Base-by-base conservation (phyloP, 768 basidiomycete genomes). In the Kwoniella sp. region DNA sequence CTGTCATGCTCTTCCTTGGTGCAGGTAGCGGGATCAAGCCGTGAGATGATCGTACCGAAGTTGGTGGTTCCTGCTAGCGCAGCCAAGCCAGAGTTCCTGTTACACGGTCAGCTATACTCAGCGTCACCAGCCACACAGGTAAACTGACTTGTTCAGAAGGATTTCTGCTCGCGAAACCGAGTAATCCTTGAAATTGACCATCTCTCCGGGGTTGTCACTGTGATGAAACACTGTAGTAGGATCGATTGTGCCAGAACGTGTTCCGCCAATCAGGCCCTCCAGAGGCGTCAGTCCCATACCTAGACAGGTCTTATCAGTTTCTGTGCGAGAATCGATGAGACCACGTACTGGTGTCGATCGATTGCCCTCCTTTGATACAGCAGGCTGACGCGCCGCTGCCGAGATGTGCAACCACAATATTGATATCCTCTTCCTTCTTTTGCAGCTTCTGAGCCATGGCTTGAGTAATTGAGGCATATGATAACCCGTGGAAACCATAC, bases 341-440 rank as follows among this genome's bases (percentile, higher is more conserved):
- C 20, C 8, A 63, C 71, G 46, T 29, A 64, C 72, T 84, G 1
- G 89, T 92, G 73, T 93, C 88, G 58, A 85, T 78, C 19, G 86
- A 88, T 53, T 80, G 76, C 19, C 91, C 91, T 32, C 78, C 67
- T 42, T 79, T 78, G 70, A 93, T 84, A 15, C 83, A 83, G 71
- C 88, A 90, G 12, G 80, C 82, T 12, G 85, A 88, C 0, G 89
- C 90, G 12, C 91, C 91, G n/a, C 87, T 88, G 4, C 90, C 90
- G 49, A 93, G 81, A 71, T 93, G 91, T 26, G 89, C 78, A 14
- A 88, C 79, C 51, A 93, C 88, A 44, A 92, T 78, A 69, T 85
- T 89, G 39, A 85, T 75, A 9, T 81, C 63, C 11, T 77, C 63
- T 17, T 77, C 64, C 1, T 79, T 75, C 77, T 84, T 85, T 4